Base-by-base conservation (phyloP, 2,329 filamentous ascomycete genomes). In the Colletotrichum aenigma region DNA sequence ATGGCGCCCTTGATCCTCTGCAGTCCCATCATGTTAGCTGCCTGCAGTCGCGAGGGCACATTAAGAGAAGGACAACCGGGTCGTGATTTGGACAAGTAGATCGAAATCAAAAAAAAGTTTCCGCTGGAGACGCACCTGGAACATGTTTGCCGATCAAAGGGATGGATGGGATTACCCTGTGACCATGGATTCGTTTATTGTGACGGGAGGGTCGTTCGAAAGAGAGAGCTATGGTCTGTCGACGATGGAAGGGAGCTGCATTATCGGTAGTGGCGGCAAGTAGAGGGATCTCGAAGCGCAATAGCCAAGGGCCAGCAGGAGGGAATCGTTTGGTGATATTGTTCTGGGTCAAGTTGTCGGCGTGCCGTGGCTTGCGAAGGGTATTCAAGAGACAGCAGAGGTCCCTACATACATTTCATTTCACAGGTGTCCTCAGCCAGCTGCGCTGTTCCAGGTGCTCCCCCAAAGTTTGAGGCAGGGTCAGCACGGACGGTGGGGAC, bases 1-100 rank as follows among this genome's bases (percentile, higher is more conserved):
- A 98, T 95, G 75, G 94, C 94, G 81, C 94, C 94, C 87, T 95
- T 94, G 80, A 98, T 88, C 88, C 94, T 92, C 94, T 97, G 71
- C 32, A 69, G 21, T 52, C 56, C 62, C 61, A 26, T 68, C 61
- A 52, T 62, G 64, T 70, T 10, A 56, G 71, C 38, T 10, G 24
- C 18, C 26, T 3, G 26, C 28, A n/a, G 24, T 61, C 56, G 56
- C 18, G 15, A 30, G 28, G 56, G 10, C 9, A 43, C 10, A 64
- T 18, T 24, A 12, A 56, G 12, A 4, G 30, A 8, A 34, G 8
- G 3, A n/a, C 26, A 3, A 10, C 7, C 2, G 15, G 36, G 9
- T 34, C 4, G 6, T 21, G 71, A 58, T 62, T 43, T 28, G 56
- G 15, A 60, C 52, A 70, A 21, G 62, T 66, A 64, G 61, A 24